Conservation (phyloP, 495 filamentous ascomycete species). For the Neurospora terricola region DNA sequence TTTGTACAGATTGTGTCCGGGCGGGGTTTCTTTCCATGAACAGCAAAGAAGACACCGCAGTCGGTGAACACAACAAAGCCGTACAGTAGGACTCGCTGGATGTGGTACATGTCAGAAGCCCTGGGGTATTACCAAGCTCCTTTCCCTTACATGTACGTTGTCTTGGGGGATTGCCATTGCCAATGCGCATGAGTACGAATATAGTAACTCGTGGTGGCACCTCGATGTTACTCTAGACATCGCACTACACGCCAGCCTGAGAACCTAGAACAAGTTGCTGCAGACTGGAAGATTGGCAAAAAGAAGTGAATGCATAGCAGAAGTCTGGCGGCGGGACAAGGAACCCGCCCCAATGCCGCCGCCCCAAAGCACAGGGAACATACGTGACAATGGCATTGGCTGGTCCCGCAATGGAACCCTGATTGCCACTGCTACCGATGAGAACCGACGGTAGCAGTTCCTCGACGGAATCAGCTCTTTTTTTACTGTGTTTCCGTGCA, state of each 20-base stretch:
- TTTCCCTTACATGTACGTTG: background rate
- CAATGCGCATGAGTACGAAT: background rate
- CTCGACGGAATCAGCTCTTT: background rate
- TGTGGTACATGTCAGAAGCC: background rate
- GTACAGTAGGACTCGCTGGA: background rate
- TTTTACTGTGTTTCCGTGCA: background rate
- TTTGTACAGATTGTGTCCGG: background rate
- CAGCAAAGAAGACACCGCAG: background rate
- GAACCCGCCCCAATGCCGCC: background rate
- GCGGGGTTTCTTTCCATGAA: background rate
- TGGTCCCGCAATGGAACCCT: background rate
- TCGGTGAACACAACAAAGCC: background rate
- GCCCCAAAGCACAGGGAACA: background rate
- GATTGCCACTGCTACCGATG: background rate
- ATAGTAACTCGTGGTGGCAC: background rate
- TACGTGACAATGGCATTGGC: background rate
- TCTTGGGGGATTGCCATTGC: background rate
- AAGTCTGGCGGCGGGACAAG: background rate
- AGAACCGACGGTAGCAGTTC: background rate
- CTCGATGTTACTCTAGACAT: background rate
- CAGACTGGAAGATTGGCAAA: background rate
- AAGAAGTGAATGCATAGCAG: background rate
- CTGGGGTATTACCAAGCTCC: background rate
- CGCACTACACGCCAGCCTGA: background rate
- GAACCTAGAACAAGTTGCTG: background rate